These are phyloP conservation scores for Pseudocercospora cruenta DNA, from an alignment of 2,329 filamentous ascomycete genomes.

Conservation along the genomic window DNA sequence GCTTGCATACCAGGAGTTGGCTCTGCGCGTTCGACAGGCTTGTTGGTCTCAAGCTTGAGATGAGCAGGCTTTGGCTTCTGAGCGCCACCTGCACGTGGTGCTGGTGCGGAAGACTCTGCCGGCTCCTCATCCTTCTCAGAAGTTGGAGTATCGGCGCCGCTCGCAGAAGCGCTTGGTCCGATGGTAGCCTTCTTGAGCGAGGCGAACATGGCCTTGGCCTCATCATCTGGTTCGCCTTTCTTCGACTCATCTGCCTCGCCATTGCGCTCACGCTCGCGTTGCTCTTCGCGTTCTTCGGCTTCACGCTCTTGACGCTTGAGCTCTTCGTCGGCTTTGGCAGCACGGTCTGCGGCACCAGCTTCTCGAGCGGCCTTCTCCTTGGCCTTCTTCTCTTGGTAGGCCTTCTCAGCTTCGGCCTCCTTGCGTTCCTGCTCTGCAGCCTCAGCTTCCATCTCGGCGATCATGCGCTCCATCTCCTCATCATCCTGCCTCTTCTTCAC, in stretches of 20 bases:
- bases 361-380: slow-evolving; percentile 54
- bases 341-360: slow-evolving; percentile 57
- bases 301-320: slow-evolving; percentile 54
- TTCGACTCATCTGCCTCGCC: slow-evolving; percentile 28
- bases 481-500: slow-evolving; percentile 25
- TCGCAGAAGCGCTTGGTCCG: slow-evolving; percentile 47
- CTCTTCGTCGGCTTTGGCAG: slow-evolving; percentile 58
- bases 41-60: slow-evolving; percentile 86
- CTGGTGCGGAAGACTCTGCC: slow-evolving; percentile 21
- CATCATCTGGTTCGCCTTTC: slow-evolving; percentile 35
- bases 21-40: slow-evolving; percentile 85
- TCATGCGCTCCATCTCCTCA: slow-evolving; percentile 45
- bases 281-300: slow-evolving; percentile 52
- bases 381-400: slow-evolving; percentile 72
- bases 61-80: slow-evolving; percentile 82
- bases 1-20: slow-evolving; percentile 93
- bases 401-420: slow-evolving; percentile 57
- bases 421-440: slow-evolving; percentile 37
- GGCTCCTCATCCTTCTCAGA: slow-evolving; percentile 44
- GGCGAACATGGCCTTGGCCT: slow-evolving; percentile 53
- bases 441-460: slow-evolving; percentile 50
- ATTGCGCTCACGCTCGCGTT: slow-evolving; percentile 44
- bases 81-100: slow-evolving; percentile 48
- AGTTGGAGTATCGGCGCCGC: slow-evolving; percentile 43
- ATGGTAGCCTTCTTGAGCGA: slow-evolving; percentile 54